Evolutionary conservation across 75 land plant genomes (phyloP), one percentile per base, ranked within the genome.

Genomic region (Pinus albicaulis): DNA sequence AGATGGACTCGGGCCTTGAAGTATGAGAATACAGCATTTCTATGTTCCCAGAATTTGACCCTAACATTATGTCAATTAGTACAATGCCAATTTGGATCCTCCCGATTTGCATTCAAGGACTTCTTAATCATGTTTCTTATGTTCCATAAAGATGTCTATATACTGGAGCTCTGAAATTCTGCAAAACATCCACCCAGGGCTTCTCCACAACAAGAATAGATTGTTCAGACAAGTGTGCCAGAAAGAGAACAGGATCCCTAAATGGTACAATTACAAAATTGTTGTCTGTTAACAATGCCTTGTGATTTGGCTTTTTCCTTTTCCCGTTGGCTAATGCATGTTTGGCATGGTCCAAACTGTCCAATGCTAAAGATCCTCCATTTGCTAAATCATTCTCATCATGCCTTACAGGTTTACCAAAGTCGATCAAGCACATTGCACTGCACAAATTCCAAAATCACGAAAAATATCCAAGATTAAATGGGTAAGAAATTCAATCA

Each of bases 341-440:
- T 19, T 71, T 79, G 5, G 79, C 10, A 56, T 74, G 59, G 12
- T 15, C 41, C 55, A 55, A 48, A 13, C 62, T 82, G n/a, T 82
- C 80, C 6, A 73, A 48, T 16, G 71, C 48, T 25, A 34, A 17
- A 22, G 72, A 70, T 17, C 57, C n/a, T 57, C 82, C 75, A 60
- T 63, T 80, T 2, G n/a, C 24, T 58, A 74, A 13, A 12, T 58
- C 80, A 5, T 75, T 82, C 25, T 86, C 89, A 31, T 86, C 94
- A 57, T 72, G 78, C 65, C 76, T 77, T 55, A 89, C 84, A 59
- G 96, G 94, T 85, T 77, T 86, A 66, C 81, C 88, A 78, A 98
- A 91, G 82, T 98, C 98, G 56, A 98, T 98, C 72, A 77, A 82
- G 72, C 99, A 95, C 92, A 95, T 91, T 59, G 99, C 94, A 87